Conservation (phyloP, 2,329 filamentous ascomycete genomes). For the Lecanosticta acicola region DNA sequence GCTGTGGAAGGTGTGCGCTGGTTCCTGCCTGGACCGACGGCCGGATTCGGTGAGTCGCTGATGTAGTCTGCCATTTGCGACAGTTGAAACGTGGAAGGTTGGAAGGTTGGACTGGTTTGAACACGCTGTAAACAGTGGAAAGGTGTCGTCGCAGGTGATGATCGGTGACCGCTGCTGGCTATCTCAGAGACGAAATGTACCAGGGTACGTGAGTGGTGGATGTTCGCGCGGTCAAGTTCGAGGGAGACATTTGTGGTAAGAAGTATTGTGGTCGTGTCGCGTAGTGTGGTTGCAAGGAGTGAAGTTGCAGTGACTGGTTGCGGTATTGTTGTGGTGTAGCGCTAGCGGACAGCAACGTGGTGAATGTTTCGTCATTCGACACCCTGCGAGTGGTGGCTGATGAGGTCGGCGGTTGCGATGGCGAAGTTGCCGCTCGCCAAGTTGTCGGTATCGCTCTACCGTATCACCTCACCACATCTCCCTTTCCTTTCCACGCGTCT, state of each 20-base stretch:
- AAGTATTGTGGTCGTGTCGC: background rate
- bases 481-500: no score
- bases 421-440: no score
- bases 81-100: constrained; percentile 2
- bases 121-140: background rate
- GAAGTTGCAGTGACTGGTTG: constrained; percentile 1
- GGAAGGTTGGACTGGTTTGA: background rate
- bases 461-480: no score
- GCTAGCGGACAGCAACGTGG: background rate
- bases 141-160: constrained; percentile 16
- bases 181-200: constrained; percentile 1
- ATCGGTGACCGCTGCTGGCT: constrained; percentile 5
- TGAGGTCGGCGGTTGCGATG: no score
- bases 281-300: constrained; percentile 1
- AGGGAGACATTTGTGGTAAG: constrained; percentile 25
- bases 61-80: constrained; percentile 16
- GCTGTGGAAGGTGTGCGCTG: constrained; percentile 21
- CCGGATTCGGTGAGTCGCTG: constrained; percentile 12
- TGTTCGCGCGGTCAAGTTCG: constrained; percentile 6
- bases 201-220: constrained; percentile 16
- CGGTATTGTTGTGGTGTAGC: background rate
- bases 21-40: constrained; percentile 13
- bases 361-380: no score
- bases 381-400: no score
- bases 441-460: no score